Conservation (phyloP, 2,329 filamentous ascomycete species). For the Aureobasidium melanogenum region DNA sequence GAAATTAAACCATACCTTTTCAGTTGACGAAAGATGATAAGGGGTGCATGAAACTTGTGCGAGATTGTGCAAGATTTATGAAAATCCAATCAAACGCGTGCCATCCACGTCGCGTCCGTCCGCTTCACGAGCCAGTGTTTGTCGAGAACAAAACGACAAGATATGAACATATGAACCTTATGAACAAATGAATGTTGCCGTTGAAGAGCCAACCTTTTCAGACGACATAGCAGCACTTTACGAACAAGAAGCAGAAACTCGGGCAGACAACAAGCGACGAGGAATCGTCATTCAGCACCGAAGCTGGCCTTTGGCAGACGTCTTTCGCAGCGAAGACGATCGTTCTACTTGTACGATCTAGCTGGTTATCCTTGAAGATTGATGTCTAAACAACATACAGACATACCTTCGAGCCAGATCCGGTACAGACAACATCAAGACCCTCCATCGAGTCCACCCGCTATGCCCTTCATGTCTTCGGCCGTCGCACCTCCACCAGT, state of each 20-base stretch:
- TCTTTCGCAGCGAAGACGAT: slow-evolving; percentile 43
- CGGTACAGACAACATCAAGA: slow-evolving; percentile 10
- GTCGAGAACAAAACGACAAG: neutral
- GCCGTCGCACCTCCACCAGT: slow-evolving; percentile 43
- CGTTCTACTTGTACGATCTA: neutral
- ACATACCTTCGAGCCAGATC: neutral
- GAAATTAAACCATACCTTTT: too few species aligned
- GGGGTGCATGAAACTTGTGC: neutral
- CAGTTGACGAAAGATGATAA: too few species aligned
- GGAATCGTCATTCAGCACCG: slow-evolving; percentile 45
- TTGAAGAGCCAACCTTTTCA: slow-evolving; percentile 14
- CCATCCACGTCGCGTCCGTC: neutral
- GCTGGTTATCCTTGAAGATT: neutral
- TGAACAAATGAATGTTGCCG: neutral
- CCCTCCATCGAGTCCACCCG: slow-evolving; percentile 39
- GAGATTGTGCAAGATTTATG: neutral
- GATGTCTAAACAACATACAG: neutral
- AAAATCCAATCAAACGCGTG: neutral
- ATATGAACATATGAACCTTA: neutral
- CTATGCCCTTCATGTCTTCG: slow-evolving; percentile 55
- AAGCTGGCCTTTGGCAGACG: slow-evolving; percentile 37
- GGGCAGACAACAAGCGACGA: slow-evolving; percentile 31
- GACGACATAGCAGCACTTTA: slow-evolving; percentile 27
- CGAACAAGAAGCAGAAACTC: slow-evolving; percentile 41
- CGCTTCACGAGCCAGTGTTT: neutral